Evolutionary conservation across 495 filamentous ascomycete genomes (phyloP).

Genomic region (Tuber microsphaerosporum): DNA sequence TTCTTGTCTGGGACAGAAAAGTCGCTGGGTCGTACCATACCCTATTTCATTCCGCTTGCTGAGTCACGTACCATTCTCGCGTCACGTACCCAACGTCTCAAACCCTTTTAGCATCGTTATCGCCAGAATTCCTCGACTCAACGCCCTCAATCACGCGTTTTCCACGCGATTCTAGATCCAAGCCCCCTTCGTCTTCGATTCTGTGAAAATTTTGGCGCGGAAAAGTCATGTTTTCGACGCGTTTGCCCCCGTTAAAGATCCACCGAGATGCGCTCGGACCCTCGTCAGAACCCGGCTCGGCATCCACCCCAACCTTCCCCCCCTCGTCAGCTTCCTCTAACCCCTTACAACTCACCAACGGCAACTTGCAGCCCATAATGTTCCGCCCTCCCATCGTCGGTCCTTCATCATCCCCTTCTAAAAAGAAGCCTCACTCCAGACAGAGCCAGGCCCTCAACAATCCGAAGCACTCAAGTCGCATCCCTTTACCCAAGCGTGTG

Average conservation of each 20-base stretch:
- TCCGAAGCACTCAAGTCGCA: constrained; percentile 25
- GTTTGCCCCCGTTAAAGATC: constrained; percentile 40
- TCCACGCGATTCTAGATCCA: constrained; percentile 32
- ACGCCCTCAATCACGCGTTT: constrained; percentile 29
- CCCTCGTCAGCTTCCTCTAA: constrained; percentile 37
- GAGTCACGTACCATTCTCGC: constrained; percentile 31
- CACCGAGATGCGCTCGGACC: constrained; percentile 42
- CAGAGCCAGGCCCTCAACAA: constrained; percentile 39
- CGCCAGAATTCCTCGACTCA: constrained; percentile 11
- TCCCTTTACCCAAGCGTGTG: constrained; percentile 38
- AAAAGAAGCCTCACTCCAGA: constrained; percentile 31
- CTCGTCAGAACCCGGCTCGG: constrained; percentile 32
- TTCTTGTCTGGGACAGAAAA: constrained; percentile 31
- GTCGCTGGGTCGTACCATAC: constrained; percentile 24
- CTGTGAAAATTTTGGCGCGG: constrained; percentile 20
- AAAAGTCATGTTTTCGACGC: constrained; percentile 36
- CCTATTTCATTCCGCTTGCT: constrained; percentile 23
- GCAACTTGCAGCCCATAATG: constrained; percentile 40
- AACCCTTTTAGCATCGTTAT: constrained; percentile 24
- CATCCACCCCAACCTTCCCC: constrained; percentile 40
- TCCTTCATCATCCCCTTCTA: constrained; percentile 44
- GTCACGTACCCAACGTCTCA: constrained; percentile 26
- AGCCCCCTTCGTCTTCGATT: constrained; percentile 19
- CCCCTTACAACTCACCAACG: constrained; percentile 40
- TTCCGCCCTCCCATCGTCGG: constrained; percentile 43